Percentiles rank a stretch among this genome's conserved stretches.
Evolutionary conservation across 2,329 filamentous ascomycete genomes (phyloP).

Genomic region (Phaeomoniella chlamydospora): DNA sequence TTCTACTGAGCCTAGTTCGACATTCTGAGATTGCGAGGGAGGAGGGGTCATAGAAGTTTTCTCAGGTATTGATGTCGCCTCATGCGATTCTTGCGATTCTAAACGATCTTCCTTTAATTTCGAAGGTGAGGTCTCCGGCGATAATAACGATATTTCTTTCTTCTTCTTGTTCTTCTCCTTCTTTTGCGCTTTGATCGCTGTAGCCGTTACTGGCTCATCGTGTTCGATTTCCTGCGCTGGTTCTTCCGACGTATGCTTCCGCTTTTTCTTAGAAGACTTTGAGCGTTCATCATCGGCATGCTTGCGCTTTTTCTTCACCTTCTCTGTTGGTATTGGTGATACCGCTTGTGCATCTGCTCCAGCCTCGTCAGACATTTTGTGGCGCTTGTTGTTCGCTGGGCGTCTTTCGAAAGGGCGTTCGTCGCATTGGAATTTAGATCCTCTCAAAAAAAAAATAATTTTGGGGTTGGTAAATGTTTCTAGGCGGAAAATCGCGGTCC

Average conservation of each 20-base stretch:
- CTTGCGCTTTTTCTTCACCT: not conserved
- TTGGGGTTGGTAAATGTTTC: conserved; percentile 1
- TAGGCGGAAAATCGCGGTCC: not conserved
- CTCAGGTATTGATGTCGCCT: not conserved
- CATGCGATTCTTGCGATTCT: not conserved
- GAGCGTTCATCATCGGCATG: not conserved
- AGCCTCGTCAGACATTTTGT: not conserved
- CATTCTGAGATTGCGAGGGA: not conserved
- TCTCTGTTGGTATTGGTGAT: not conserved
- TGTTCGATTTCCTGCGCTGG: too few species aligned
- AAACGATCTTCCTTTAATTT: not conserved
- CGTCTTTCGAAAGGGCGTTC: not conserved
- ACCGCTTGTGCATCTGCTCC: not conserved
- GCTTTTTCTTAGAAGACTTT: not conserved
- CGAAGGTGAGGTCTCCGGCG: not conserved
- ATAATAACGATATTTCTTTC: not conserved
- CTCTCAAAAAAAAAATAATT: not conserved
- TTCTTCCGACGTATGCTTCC: too few species aligned
- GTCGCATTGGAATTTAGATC: not conserved
- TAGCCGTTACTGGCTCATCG: not conserved
- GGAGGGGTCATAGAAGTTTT: not conserved
- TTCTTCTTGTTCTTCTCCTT: not conserved
- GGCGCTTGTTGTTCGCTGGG: too few species aligned
- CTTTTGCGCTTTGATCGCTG: not conserved
- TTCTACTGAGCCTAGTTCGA: too few species aligned